Percentiles rank a stretch among this genome's conserved stretches.
phyloP scores from a whole-genome alignment of 2,329 filamentous ascomycete genomes.

The Colletotrichum chrysophilum region DNA sequence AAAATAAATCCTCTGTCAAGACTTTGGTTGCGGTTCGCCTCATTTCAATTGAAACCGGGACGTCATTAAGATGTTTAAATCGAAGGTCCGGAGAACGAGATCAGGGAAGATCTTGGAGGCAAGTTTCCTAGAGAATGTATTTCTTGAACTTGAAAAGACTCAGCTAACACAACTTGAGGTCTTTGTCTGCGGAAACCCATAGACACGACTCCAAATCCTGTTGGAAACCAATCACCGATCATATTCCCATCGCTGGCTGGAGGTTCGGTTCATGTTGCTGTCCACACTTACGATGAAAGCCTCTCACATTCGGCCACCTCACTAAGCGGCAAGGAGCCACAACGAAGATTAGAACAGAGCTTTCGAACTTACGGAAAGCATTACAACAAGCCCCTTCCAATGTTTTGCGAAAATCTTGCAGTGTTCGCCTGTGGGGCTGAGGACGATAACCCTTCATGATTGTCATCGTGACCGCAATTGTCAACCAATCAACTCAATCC shows the following conservation, averaged over 20 bases:
- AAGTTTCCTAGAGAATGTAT: not conserved
- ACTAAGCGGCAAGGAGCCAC: not conserved
- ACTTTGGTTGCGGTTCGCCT: not conserved
- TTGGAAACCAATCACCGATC: not conserved
- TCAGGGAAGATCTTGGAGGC: not conserved
- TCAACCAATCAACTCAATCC: not conserved
- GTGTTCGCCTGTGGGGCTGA: not conserved
- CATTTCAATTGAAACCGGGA: not conserved
- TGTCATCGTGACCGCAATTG: fast-evolving
- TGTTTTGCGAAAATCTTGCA: not conserved
- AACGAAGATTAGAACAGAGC: fast-evolving
- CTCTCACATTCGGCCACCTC: not conserved
- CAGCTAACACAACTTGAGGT: not conserved
- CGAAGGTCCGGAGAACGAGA: not conserved
- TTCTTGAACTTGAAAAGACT: not conserved
- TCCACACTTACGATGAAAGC: not conserved
- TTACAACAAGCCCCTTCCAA: fast-evolving
- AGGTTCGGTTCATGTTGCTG: not conserved
- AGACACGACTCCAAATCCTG: not conserved
- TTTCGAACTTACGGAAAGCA: fast-evolving
- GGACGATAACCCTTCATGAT: not conserved
- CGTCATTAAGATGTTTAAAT: not conserved
- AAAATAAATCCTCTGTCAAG: not conserved
- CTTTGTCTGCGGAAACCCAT: not conserved
- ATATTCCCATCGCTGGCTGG: not conserved